phyloP scores from a whole-genome alignment of 1,284 basidiomycete genomes.

The Cutaneotrichosporon cutaneum region DNA sequence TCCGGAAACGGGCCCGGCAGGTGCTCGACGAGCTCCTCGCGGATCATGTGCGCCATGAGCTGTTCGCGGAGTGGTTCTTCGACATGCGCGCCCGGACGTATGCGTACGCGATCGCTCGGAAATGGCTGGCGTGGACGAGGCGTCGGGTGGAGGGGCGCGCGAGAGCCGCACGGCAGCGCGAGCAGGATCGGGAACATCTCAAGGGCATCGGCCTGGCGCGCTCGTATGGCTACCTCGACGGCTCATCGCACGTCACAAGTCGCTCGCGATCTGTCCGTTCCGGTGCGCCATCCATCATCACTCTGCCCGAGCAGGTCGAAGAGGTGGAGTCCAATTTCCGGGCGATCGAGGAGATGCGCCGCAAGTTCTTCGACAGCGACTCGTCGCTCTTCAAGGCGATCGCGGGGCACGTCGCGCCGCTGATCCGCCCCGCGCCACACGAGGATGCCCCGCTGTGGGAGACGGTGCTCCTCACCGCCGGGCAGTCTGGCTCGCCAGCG shows the following conservation, averaged over 20 bases:
- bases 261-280: not conserved
- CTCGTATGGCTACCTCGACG: constrained; percentile 13
- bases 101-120: constrained; percentile 16
- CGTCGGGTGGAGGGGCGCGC: constrained; percentile 18
- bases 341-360: constrained; percentile 1
- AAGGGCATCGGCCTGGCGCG: constrained; percentile 33
- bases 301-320: not conserved
- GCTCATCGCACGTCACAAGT: not conserved
- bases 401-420: constrained; percentile 32
- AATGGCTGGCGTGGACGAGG: constrained; percentile 31
- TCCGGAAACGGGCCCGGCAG: constrained; percentile 21
- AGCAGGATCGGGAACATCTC: constrained; percentile 25
- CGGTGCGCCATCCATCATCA: not conserved
- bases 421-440: constrained; percentile 15
- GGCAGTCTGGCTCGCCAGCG: constrained; percentile 28
- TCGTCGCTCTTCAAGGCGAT: constrained; percentile 28
- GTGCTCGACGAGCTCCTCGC: constrained; percentile 21
- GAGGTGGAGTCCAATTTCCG: not conserved
- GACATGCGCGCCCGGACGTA: constrained; percentile 16
- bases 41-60: constrained; percentile 11
- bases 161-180: constrained; percentile 18
- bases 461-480: constrained; percentile 22
- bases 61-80: constrained; percentile 6
- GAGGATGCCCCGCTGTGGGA: constrained; percentile 14
- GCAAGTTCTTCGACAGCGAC: constrained; percentile 6